Evolutionary conservation across 805 yeast species (phyloP), one percentile per base, ranked within the genome.

Genomic region (Spathaspora arborariae): DNA sequence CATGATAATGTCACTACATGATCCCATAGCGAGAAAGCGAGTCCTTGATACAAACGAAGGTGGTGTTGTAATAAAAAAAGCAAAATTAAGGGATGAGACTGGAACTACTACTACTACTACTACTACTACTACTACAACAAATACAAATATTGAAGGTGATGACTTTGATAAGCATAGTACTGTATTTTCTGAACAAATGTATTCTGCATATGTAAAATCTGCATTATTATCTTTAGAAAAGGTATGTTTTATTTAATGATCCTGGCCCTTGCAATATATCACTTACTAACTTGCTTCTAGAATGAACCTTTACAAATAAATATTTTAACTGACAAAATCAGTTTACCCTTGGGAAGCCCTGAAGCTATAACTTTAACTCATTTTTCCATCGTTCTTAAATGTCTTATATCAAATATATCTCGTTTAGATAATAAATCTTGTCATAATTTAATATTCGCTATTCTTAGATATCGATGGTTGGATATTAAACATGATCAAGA

Each of bases 161-260:
- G 34, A 41, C 26, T 44, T 47, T 41, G 44, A 36, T 27, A 39
- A 42, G 11, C 27, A 45, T 20, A 45, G 41, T 27, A 39, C 19
- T 41, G 47, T 38, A 20, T 51, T 49, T 42, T 51, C 51, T 36
- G 51, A 51, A 42, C 63, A 64, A 56, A 67, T 71, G 73, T 72
- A 69, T 56, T 49, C 65, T 24, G 59, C 70, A 39, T 77, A 77
- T 57, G 80, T 86, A 30, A 75, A 76, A 53, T 75, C 87, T 45
- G 94, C 92, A 24, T 66, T 88, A 52, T 86, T 82, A 42, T 78
- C 84, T 45, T 68, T 86, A 56, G 90, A 84, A 47, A 78, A 75
- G 69, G 72, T 68, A 68, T 54, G 72, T 66, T 45, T 46, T 18
- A 20, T 37, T 37, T 13, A 18, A 30, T 27, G 33, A 27, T 7